Evolutionary conservation across 2,329 filamentous ascomycete species (phyloP), one percentile per base, ranked within the genome.

Genomic region (Beauveria brongniartii): DNA sequence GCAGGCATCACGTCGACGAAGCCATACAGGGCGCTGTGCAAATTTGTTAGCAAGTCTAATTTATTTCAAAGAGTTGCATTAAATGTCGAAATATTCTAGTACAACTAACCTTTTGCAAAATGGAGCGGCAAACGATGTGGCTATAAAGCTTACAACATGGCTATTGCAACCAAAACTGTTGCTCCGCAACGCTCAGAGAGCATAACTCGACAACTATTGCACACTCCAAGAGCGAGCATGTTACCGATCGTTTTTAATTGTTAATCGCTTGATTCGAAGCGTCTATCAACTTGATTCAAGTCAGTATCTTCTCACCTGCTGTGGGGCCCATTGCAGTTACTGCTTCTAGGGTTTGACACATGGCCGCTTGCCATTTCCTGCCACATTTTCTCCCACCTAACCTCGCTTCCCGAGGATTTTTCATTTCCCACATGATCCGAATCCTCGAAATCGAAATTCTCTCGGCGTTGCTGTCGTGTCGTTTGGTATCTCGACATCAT

Each of bases 1-100:
- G 60, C 22, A 51, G 54, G 24, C 26, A 57, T 40, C 53, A 47
- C 7, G 54, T 62, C n/a, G 60, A 62, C 54, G 54, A 62, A 22
- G 60, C 60, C 5, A 62, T 62, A 30, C 60, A 56, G 14, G 60
- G 58, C 18, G 60, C 60, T 20, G 60, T 62, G 18, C 52, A 56
- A 16, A 30, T 51, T 10, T 53, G 12, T 14, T 28, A 22, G 24
- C 4, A 16, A 18, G 26, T 3, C 30, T 34, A 12, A 34, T 14
- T 14, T 1, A 5, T 34, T 34, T 34, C 30, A 14, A 34, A 34
- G 5, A 34, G 30, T 34, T 34, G 30, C 12, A 14, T 34, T 34
- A 34, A 34, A 34, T 14, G 30, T 34, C 5, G 30, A 34, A 34
- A 12, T 1, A 34, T 34, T 34, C 12, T 34, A 34, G 12, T 34